Evolutionary conservation across 768 basidiomycete genomes (phyloP), one percentile per base, ranked within the genome.

Genomic region (Trametes sanguinea): DNA sequence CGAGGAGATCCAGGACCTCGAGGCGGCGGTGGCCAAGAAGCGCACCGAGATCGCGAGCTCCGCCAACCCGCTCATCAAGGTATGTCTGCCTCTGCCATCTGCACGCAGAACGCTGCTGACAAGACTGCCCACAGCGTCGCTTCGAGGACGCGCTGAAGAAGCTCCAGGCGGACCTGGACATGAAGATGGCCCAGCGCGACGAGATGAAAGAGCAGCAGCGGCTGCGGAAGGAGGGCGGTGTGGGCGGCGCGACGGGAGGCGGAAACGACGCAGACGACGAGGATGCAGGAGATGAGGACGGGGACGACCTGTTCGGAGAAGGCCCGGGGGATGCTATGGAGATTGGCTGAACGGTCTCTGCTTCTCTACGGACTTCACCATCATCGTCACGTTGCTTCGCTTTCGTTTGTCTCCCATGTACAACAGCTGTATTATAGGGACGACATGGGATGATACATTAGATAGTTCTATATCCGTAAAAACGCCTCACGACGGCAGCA

Each of bases 71-170:
- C 83, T 96, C 58, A 94, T 97, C 71, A 87, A 86, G 80, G 93
- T 92, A 64, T 37, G 13, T 43, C n/a, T 43, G 42, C 14, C 14
- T 43, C 4, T 43, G 9, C 42, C 42, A 39, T 22, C 22, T 22
- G 22, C 22, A 22, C 22, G 22, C 17, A 14, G 16, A 32, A 10
- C 16, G 46, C 39, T 43, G 32, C 16, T 57, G n/a, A 57, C 37
- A 51, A 43, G 7, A 13, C 6, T 9, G 40, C 33, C 37, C 54
- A 16, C 68, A 95, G 89, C 90, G 89, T 84, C 94, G 94, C 39
- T 95, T 96, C 75, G 93, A 95, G 72, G 95, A 96, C 71, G 89
- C 91, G 16, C 75, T 95, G 69, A 92, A 88, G 79, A 97, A 96
- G 75, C 80, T 97, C 51, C 83, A 87, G 10, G 84, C 86, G 39